phyloP scores from a whole-genome alignment of 1,284 basidiomycete species.

The Fomes fomentarius region DNA sequence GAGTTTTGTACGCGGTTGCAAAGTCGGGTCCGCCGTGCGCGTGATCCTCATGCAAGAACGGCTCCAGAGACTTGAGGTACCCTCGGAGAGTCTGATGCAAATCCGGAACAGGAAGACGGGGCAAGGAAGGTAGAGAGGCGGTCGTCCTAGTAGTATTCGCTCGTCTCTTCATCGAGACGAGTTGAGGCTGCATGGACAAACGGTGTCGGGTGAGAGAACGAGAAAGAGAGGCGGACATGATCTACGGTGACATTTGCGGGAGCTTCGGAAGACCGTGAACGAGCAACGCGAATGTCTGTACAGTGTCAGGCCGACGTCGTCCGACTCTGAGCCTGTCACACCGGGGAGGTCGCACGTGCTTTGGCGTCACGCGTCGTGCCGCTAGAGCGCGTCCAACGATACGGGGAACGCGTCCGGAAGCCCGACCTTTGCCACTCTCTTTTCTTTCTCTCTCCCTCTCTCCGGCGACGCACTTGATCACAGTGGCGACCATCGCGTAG shows the following conservation, averaged over 20 bases:
- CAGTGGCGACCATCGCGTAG: background rate
- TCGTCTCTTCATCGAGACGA: constrained; percentile 6
- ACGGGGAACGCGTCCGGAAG: constrained; percentile 12
- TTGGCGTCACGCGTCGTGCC: constrained; percentile 18
- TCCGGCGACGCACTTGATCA: background rate
- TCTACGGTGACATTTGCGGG: constrained; percentile 2
- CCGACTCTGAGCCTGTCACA: background rate
- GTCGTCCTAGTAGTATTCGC: constrained; percentile 12
- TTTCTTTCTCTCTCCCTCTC: background rate
- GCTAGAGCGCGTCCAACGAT: constrained; percentile 7
- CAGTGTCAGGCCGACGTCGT: constrained; percentile 3
- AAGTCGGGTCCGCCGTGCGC: constrained; percentile 57
- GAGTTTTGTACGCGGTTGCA: constrained; percentile 59
- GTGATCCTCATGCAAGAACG: constrained; percentile 81
- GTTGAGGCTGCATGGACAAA: constrained; percentile 15
- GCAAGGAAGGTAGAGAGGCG: constrained; percentile 30
- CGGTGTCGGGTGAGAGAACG: constrained; percentile 3
- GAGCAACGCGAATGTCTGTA: too few species aligned
- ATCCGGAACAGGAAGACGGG: constrained; percentile 87
- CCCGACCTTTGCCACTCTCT: background rate
- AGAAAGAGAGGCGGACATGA: constrained; percentile 6
- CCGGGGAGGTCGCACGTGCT: background rate
- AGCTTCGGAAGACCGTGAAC: too few species aligned
- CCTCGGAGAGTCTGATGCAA: constrained; percentile 78
- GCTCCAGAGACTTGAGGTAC: constrained; percentile 83